Percentiles rank a stretch among this genome's conserved stretches.
phyloP scores from a whole-genome alignment of 345 rosid genomes.

The Gossypium sturtianum region DNA sequence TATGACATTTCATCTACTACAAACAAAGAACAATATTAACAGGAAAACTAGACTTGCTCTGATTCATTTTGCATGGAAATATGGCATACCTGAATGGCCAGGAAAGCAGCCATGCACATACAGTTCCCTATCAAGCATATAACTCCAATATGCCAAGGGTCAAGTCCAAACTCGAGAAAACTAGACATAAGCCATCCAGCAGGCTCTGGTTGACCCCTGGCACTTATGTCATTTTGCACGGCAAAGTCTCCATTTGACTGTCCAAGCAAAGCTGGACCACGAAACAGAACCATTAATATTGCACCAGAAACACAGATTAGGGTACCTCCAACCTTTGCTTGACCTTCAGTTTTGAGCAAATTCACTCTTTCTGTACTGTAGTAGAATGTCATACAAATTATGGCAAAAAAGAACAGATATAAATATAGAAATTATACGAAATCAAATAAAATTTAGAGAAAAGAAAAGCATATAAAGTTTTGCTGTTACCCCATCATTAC shows the following conservation, averaged over 20 bases:
- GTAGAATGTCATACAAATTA: constrained; percentile 20
- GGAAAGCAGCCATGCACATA: constrained; percentile 91
- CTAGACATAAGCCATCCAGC: constrained; percentile 65
- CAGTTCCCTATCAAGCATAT: constrained; percentile 94
- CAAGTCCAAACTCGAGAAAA: constrained; percentile 57
- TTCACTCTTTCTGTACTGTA: constrained; percentile 97
- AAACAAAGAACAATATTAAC: background rate
- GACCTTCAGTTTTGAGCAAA: constrained; percentile 80
- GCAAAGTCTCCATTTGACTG: constrained; percentile 41
- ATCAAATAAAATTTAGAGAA: background rate
- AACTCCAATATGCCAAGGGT: constrained; percentile 85
- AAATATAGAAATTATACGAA: background rate
- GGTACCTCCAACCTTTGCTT: constrained; percentile 81
- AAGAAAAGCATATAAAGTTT: background rate
- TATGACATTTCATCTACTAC: background rate
- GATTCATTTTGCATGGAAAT: background rate
- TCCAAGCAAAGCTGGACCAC: constrained; percentile 87
- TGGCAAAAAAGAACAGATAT: constrained; percentile 14
- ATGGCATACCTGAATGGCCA: constrained; percentile 78
- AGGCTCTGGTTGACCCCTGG: constrained; percentile 87
- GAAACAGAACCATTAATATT: constrained; percentile 70
- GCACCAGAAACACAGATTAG: constrained; percentile 84
- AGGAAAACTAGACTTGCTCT: background rate
- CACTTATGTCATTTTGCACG: constrained; percentile 51
- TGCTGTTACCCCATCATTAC: constrained; percentile 80